phyloP scores from a whole-genome alignment of 768 basidiomycete genomes.

The Hygrophorus russula region DNA sequence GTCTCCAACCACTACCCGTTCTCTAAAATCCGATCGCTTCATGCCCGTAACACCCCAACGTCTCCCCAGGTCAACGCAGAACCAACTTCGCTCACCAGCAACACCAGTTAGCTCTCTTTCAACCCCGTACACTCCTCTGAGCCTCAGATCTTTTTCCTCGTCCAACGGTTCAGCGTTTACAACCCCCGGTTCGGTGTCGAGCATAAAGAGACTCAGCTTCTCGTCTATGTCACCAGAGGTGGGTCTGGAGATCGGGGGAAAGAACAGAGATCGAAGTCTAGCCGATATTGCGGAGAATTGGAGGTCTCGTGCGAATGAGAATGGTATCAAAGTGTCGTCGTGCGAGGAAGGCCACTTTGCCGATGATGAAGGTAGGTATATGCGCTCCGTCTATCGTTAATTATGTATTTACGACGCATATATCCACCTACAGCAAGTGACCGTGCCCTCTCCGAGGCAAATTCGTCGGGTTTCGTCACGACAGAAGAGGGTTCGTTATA shows the following conservation, averaged over 20 bases:
- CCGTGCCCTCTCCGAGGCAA: conserved; percentile 34
- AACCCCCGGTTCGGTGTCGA: conserved; percentile 38
- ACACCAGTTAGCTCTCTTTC: conserved; percentile 10
- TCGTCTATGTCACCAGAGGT: conserved; percentile 36
- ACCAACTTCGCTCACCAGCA: neutral
- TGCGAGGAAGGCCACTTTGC: conserved; percentile 36
- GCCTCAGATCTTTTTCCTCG: conserved; percentile 49
- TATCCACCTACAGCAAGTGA: conserved; percentile 31
- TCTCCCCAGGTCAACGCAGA: neutral
- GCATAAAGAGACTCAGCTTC: conserved; percentile 26
- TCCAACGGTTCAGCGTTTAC: conserved; percentile 44
- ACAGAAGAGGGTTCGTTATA: conserved; percentile 35
- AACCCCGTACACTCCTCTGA: conserved; percentile 63
- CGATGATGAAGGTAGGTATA: conserved; percentile 36
- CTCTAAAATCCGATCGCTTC: conserved; percentile 2
- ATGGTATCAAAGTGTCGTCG: conserved; percentile 54
- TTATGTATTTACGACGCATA: neutral
- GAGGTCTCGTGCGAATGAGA: conserved; percentile 60
- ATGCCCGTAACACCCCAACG: conserved; percentile 10
- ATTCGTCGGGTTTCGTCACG: conserved; percentile 34
- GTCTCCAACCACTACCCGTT: neutral
- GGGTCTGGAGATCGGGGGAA: conserved; percentile 14
- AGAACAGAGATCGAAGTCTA: conserved; percentile 24
- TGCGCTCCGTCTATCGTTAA: neutral
- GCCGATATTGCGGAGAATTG: conserved; percentile 59